Conservation (phyloP, 116 monocot species). For the Dioscorea cayenensis region DNA sequence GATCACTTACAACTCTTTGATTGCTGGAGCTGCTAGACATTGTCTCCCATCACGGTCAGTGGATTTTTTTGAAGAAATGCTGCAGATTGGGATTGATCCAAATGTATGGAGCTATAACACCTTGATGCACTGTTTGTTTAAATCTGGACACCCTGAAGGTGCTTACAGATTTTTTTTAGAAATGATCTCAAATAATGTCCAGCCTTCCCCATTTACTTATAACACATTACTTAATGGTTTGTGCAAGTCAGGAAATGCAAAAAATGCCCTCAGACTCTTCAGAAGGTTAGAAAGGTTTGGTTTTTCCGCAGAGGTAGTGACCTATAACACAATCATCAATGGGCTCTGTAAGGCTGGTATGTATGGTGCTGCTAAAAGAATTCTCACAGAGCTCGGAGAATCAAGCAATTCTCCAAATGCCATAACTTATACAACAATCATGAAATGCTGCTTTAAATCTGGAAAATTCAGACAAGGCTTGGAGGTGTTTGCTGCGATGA, state of each 20-base stretch:
- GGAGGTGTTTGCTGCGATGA: constrained; percentile 48
- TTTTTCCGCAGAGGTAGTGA: constrained; percentile 46
- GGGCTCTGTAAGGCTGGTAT: constrained; percentile 69
- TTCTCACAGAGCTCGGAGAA: constrained; percentile 52
- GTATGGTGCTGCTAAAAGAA: constrained; percentile 36
- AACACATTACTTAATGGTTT: constrained; percentile 79
- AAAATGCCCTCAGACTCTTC: constrained; percentile 53
- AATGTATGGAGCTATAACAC: constrained; percentile 79
- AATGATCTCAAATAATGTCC: constrained; percentile 49
- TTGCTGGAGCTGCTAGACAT: constrained; percentile 43
- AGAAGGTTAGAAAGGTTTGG: constrained; percentile 43
- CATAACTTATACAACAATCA: constrained; percentile 76
- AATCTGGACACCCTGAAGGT: constrained; percentile 46
- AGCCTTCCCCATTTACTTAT: constrained; percentile 54
- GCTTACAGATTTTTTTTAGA: constrained; percentile 51
- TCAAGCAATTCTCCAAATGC: constrained; percentile 48
- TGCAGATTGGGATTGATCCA: constrained; percentile 38
- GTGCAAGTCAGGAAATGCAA: constrained; percentile 65
- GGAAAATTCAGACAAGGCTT: constrained; percentile 56
- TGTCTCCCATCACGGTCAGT: constrained; percentile 26
- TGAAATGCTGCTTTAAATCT: constrained; percentile 73
- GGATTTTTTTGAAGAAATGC: constrained; percentile 76
- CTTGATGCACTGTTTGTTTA: constrained; percentile 77
- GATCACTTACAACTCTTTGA: constrained; percentile 82
- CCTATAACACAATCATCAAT: constrained; percentile 78